phyloP scores from a whole-genome alignment of 1,284 basidiomycete genomes.

The Sporisorium sorghi region DNA sequence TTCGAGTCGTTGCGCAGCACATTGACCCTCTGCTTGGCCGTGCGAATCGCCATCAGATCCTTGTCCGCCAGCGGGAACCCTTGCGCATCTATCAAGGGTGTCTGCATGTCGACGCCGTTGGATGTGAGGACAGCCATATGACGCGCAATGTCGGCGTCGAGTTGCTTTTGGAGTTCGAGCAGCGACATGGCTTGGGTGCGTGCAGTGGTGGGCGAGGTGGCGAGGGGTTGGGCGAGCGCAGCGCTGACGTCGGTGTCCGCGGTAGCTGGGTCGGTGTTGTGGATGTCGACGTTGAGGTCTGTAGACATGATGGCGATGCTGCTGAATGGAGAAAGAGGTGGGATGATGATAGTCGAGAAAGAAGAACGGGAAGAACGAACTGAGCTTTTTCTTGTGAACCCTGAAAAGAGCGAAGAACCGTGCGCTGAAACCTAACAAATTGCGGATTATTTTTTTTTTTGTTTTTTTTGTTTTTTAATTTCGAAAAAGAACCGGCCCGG shows the following conservation, averaged over 20 bases:
- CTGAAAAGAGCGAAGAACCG: constrained; percentile 13
- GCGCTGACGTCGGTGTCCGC: constrained; percentile 35
- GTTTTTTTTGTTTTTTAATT: too few species aligned
- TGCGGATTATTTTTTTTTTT: too few species aligned
- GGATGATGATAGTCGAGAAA: not conserved
- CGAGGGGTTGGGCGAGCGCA: constrained; percentile 22
- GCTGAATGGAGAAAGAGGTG: not conserved
- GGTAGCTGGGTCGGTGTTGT: constrained; percentile 4
- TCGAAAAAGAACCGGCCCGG: constrained; percentile 4
- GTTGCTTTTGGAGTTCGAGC: constrained; percentile 34
- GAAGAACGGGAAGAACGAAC: constrained; percentile 11
- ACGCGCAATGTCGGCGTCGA: constrained; percentile 40
- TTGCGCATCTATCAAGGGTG: constrained; percentile 50
- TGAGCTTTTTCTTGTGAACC: constrained; percentile 12
- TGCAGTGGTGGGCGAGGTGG: constrained; percentile 25
- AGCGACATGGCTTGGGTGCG: constrained; percentile 38
- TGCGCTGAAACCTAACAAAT: too few species aligned
- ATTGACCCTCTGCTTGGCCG: constrained; percentile 49
- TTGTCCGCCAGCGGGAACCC: constrained; percentile 57
- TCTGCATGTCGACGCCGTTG: constrained; percentile 48
- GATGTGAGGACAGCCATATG: constrained; percentile 32
- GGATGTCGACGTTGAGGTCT: constrained; percentile 43
- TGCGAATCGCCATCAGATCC: constrained; percentile 56
- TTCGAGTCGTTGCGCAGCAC: constrained; percentile 55
- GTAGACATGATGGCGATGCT: constrained; percentile 24